A percentile compares a stretch with the other conserved stretches of the same genome.
These are phyloP conservation scores for Entophlyctis luteolus DNA, from an alignment of 192 early-diverging fungal species.

Conservation along the genomic window DNA sequence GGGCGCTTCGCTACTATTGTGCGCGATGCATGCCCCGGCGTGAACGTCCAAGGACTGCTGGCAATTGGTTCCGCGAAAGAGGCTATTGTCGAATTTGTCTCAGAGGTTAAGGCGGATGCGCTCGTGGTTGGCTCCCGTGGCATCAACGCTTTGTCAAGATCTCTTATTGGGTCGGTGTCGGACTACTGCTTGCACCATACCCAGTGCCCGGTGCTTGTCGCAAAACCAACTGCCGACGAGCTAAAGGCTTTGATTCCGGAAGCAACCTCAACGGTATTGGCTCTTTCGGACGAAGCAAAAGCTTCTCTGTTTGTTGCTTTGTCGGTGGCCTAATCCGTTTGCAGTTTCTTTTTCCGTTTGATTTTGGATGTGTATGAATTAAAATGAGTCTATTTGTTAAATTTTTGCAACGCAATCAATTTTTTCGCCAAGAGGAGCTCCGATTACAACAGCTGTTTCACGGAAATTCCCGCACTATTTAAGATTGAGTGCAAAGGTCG, in stretches of 20 bases:
- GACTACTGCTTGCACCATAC: conserved; percentile 19
- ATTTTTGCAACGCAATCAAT: no score
- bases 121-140: conserved; percentile 58
- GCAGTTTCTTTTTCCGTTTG: no score
- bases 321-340: no score
- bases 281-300: no score
- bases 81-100: conserved; percentile 53
- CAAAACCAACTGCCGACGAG: conserved; percentile 26
- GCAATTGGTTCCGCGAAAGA: conserved; percentile 11
- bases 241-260: not conserved
- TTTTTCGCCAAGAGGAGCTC: no score
- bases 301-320: no score
- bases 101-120: conserved; percentile 50
- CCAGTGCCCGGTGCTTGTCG: conserved; percentile 12
- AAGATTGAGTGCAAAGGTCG: no score
- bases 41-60: not conserved
- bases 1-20: not conserved
- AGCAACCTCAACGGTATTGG: no score
- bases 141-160: conserved; percentile 50
- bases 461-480: no score
- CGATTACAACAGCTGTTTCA: no score
- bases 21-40: not conserved
- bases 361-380: no score
- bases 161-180: conserved; percentile 32
- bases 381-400: no score